A percentile compares a stretch with the other conserved stretches of the same genome.
Evolutionary conservation across 139 green algal genomes (phyloP).

Genomic region (Asterochloris erici): DNA sequence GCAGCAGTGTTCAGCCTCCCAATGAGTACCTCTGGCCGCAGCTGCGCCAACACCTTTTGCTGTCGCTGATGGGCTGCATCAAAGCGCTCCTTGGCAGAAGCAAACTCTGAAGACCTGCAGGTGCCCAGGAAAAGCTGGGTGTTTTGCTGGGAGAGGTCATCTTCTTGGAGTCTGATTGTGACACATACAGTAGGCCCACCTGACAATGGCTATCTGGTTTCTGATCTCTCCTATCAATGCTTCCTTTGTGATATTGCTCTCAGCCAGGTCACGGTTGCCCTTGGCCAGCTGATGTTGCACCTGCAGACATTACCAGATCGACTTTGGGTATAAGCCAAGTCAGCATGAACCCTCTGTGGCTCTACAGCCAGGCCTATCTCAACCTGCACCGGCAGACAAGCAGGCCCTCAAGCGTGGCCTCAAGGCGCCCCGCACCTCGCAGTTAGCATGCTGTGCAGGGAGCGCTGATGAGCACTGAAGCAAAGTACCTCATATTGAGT

Average conservation of each 20-base stretch:
- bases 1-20: slow-evolving; percentile 1
- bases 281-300: not conserved
- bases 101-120: slow-evolving; percentile 12
- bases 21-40: slow-evolving; percentile 14
- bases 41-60: not conserved
- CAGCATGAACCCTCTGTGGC: not conserved
- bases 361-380: too few relatives aligned
- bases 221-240: slow-evolving; percentile 7
- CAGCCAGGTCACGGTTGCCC: slow-evolving; percentile 1
- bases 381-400: too few relatives aligned
- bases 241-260: slow-evolving; percentile 2
- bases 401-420: too few relatives aligned
- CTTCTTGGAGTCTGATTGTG: too few relatives aligned
- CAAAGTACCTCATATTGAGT: too few relatives aligned
- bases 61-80: slow-evolving; percentile 4
- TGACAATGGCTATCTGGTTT: slow-evolving; percentile 21
- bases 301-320: not conserved
- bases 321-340: not conserved
- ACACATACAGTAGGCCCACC: not conserved
- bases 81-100: slow-evolving; percentile 13
- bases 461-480: too few relatives aligned
- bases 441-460: too few relatives aligned
- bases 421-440: too few relatives aligned
- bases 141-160: not conserved
- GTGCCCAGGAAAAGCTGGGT: not conserved